phyloP scores from a whole-genome alignment of 495 filamentous ascomycete genomes.

The Penicillium psychrofluorescens region DNA sequence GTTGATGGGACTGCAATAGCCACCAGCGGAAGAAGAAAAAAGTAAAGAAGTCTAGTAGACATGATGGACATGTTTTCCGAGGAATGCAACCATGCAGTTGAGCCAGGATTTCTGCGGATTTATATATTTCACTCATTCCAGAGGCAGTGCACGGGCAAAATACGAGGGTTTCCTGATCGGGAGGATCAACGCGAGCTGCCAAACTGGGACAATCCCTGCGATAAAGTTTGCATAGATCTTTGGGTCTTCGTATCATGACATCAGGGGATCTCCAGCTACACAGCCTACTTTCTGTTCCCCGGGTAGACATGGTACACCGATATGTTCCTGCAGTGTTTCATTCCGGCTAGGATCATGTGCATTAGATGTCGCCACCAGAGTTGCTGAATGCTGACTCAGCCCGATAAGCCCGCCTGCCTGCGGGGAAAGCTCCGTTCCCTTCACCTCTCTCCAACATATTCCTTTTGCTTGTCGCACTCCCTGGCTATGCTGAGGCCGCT shows the following conservation, averaged over 20 bases:
- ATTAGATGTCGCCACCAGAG: too few relatives aligned
- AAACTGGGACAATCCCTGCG: too few relatives aligned
- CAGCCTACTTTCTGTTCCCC: too few relatives aligned
- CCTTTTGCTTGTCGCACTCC: background rate
- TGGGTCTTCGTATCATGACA: too few relatives aligned
- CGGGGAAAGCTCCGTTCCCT: slow-evolving; percentile 20
- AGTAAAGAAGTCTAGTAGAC: background rate
- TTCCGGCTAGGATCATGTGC: too few relatives aligned
- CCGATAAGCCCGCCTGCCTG: slow-evolving; percentile 22
- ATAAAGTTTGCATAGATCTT: too few relatives aligned
- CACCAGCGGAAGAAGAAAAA: slow-evolving; percentile 1
- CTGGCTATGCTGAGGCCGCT: slow-evolving; percentile 16
- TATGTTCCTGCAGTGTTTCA: too few relatives aligned
- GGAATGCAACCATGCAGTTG: too few relatives aligned
- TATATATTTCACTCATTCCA: background rate
- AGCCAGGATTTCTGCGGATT: background rate
- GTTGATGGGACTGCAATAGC: slow-evolving; percentile 1
- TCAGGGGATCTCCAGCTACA: too few relatives aligned
- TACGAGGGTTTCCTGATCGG: too few relatives aligned
- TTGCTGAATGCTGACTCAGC: slow-evolving; percentile 13
- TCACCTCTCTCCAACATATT: background rate
- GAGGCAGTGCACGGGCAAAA: background rate
- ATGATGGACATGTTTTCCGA: background rate
- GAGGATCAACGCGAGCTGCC: too few relatives aligned
- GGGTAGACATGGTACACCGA: too few relatives aligned